Conservation (phyloP, 257 asterid species). For the Nicotiana tomentosiformis region DNA sequence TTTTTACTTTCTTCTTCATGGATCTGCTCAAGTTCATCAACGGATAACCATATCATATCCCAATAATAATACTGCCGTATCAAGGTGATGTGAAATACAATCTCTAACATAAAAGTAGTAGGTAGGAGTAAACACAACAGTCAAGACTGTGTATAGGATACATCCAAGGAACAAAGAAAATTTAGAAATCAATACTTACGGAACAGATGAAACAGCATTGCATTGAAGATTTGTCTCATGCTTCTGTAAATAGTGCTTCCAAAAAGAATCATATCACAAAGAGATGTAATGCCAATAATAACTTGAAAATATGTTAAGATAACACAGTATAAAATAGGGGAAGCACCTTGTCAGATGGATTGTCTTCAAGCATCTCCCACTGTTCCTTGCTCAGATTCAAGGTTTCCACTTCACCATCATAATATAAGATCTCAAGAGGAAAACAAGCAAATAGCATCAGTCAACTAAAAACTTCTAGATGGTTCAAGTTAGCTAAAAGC, state of each 20-base stretch:
- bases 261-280: conserved; percentile 9
- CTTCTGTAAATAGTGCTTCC: conserved; percentile 18
- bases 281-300: not conserved
- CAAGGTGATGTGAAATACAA: not conserved
- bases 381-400: conserved; percentile 36
- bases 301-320: not conserved
- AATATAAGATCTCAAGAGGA: conserved; percentile 32
- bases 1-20: conserved; percentile 5
- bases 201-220: conserved; percentile 11
- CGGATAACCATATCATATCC: not conserved
- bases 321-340: conserved; percentile 5
- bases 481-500: not conserved
- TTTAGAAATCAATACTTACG: conserved; percentile 16
- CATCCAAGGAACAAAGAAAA: not conserved
- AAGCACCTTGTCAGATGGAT: conserved; percentile 1
- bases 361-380: conserved; percentile 22
- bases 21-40: conserved; percentile 11
- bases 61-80: not conserved
- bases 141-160: not conserved
- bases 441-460: not conserved
- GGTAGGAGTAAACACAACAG: not conserved
- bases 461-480: not conserved
- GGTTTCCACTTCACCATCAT: conserved; percentile 34
- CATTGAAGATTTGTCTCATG: conserved; percentile 3
- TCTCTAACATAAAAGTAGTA: not conserved